phyloP scores from a whole-genome alignment of 2,329 filamentous ascomycete species.

The Graphiopsis chlorocephala region DNA sequence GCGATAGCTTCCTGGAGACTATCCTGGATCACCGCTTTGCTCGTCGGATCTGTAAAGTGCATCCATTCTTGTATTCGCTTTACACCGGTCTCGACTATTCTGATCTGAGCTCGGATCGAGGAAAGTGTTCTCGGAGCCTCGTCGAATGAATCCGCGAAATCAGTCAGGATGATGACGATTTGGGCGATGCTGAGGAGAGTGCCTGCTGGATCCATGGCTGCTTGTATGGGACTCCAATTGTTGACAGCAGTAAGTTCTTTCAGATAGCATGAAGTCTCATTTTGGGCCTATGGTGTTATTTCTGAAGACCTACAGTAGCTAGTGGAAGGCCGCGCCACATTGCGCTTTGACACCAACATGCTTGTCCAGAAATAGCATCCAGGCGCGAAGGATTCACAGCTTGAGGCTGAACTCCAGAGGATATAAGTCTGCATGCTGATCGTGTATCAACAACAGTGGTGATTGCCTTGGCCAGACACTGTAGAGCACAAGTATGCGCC shows the following conservation, averaged over 20 bases:
- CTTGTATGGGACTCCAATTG: not conserved
- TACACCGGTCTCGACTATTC: conserved; percentile 13
- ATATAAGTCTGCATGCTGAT: not conserved
- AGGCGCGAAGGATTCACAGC: not conserved
- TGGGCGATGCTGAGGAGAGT: not conserved
- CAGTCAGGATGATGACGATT: not conserved
- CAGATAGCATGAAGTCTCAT: not conserved
- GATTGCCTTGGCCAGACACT: not conserved
- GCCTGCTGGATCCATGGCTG: conserved; percentile 1
- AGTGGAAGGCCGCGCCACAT: not conserved
- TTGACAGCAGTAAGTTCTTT: not conserved
- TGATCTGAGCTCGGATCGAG: conserved; percentile 14
- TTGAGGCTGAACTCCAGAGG: not conserved
- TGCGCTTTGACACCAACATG: not conserved
- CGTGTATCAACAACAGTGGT: not conserved
- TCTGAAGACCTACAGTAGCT: not conserved
- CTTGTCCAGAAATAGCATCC: not conserved
- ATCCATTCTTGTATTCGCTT: conserved; percentile 23
- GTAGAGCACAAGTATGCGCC: not conserved
- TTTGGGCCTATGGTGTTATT: not conserved
- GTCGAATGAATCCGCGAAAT: not conserved
- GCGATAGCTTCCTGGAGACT: conserved; percentile 19
- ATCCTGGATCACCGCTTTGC: conserved; percentile 12
- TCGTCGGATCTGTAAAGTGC: conserved; percentile 18
- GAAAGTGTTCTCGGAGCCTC: conserved; percentile 9